phyloP scores from a whole-genome alignment of 2,329 filamentous ascomycete genomes.

The Penicillium sp. region DNA sequence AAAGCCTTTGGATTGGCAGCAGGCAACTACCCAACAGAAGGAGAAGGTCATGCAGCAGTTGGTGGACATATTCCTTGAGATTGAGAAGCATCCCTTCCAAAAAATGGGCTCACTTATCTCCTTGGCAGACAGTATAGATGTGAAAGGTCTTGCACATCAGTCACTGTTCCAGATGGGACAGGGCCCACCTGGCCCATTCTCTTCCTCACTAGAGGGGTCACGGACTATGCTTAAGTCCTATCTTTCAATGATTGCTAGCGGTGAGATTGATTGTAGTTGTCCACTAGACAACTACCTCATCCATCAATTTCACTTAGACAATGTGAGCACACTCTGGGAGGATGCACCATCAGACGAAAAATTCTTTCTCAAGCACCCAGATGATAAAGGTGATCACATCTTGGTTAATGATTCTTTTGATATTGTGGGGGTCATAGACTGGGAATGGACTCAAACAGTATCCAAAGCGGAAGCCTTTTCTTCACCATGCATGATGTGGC shows the following conservation, averaged over 20 bases:
- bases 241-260: conserved; percentile 3
- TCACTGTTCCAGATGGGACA: not conserved
- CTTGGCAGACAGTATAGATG: not conserved
- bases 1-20: not conserved
- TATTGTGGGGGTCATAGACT: conserved; percentile 1
- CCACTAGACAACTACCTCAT: conserved; percentile 3
- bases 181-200: conserved; percentile 2
- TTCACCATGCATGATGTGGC: conserved; percentile 4
- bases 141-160: not conserved
- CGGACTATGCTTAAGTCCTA: not conserved
- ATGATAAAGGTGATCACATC: conserved; percentile 6
- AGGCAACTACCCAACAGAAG: not conserved
- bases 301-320: conserved; percentile 1
- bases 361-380: conserved; percentile 1
- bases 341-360: not conserved
- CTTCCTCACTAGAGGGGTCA: not conserved
- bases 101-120: conserved; percentile 1
- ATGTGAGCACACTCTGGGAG: not conserved
- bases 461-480: not conserved
- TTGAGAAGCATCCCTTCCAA: conserved; percentile 2
- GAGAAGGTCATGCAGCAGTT: conserved; percentile 6
- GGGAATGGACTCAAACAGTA: conserved; percentile 3
- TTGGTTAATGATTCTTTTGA: conserved; percentile 1
- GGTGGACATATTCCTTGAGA: not conserved
- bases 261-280: conserved; percentile 3